A percentile compares a stretch with the other conserved stretches of the same genome.
Conservation (phyloP, 1,284 basidiomycete species). For the Pseudozyma thailandica region DNA sequence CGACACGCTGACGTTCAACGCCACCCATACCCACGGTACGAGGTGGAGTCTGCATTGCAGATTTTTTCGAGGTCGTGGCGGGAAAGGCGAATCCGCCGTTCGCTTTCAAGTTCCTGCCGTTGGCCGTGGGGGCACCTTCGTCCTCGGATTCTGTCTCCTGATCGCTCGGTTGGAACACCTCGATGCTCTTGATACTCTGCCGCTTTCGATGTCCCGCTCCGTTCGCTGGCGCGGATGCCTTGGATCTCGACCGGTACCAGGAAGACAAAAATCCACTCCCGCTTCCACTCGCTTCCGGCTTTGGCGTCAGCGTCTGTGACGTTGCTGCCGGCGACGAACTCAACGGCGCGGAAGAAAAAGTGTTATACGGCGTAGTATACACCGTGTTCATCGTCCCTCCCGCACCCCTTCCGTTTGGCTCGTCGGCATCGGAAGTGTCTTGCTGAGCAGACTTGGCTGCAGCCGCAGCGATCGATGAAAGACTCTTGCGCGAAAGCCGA, state of each 20-base stretch:
- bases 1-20: slow-evolving; percentile 23
- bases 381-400: slow-evolving; percentile 32
- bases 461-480: slow-evolving; percentile 19
- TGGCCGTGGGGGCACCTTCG: slow-evolving; percentile 8
- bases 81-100: slow-evolving; percentile 2
- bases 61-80: not conserved
- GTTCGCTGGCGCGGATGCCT: not conserved
- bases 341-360: slow-evolving; percentile 11
- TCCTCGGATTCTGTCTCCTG: slow-evolving; percentile 6
- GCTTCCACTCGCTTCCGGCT: not conserved
- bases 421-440: slow-evolving; percentile 10
- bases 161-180: slow-evolving; percentile 41
- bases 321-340: slow-evolving; percentile 17
- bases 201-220: slow-evolving; percentile 28
- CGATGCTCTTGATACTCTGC: slow-evolving; percentile 45
- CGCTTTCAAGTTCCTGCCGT: not conserved
- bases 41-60: slow-evolving; percentile 4
- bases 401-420: not conserved
- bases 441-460: slow-evolving; percentile 5
- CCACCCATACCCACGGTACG: slow-evolving; percentile 2
- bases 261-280: slow-evolving; percentile 24
- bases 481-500: slow-evolving; percentile 23
- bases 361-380: slow-evolving; percentile 30
- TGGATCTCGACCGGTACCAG: slow-evolving; percentile 19
- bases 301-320: slow-evolving; percentile 1